Evolutionary conservation across 306 rosid species (phyloP).

Genomic region (Trifolium pratense): DNA sequence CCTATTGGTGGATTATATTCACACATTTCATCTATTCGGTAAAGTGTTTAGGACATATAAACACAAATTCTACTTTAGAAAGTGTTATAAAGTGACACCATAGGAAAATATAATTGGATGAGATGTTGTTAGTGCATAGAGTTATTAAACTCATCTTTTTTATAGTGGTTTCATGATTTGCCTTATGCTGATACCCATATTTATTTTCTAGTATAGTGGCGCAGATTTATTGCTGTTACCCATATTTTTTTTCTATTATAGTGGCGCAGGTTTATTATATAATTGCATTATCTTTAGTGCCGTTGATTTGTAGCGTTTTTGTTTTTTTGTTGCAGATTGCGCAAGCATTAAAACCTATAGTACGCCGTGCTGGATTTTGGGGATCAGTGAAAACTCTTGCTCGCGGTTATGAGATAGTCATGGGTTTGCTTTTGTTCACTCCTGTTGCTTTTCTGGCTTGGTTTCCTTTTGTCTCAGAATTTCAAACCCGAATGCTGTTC

Average conservation of each 20-base stretch:
- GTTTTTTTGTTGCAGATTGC: slow-evolving; percentile 45
- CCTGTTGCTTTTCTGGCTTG: slow-evolving; percentile 59
- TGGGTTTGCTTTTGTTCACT: slow-evolving; percentile 62
- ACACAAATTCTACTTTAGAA: slow-evolving; percentile 1
- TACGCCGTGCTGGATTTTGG: slow-evolving; percentile 56
- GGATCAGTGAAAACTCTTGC: slow-evolving; percentile 59
- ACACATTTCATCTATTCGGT: background rate
- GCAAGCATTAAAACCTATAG: slow-evolving; percentile 47
- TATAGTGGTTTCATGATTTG: background rate
- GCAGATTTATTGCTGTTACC: background rate
- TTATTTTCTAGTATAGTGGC: background rate
- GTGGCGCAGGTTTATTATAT: background rate
- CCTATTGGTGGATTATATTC: background rate
- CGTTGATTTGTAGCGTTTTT: slow-evolving; percentile 15
- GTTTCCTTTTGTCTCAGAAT: slow-evolving; percentile 63
- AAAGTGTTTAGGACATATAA: slow-evolving; percentile 4
- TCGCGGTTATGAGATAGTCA: slow-evolving; percentile 55
- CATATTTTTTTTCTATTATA: too few relatives aligned
- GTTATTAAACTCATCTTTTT: background rate
- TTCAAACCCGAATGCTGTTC: slow-evolving; percentile 61
- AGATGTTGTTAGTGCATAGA: background rate
- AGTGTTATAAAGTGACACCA: background rate
- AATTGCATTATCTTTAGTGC: slow-evolving; percentile 1
- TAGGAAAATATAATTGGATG: background rate
- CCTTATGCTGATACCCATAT: background rate